Base-by-base conservation (phyloP, 805 yeast genomes). In the Ogataea trehalophila region DNA sequence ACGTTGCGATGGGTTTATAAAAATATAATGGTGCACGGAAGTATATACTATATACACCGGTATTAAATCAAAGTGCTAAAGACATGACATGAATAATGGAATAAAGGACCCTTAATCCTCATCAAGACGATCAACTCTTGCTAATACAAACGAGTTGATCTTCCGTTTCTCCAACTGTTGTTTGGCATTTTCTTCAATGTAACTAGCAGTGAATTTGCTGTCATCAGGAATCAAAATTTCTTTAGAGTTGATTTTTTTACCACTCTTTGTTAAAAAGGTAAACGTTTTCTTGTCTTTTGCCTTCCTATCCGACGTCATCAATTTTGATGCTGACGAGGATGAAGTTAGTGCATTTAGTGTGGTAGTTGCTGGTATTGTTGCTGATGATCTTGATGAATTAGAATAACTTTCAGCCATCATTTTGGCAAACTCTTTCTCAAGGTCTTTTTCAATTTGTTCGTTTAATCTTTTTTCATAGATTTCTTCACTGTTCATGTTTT, bases 231-330 rank as follows among this genome's bases (percentile, higher is more conserved):
- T 63, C 5, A 60, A 63, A 23, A 85, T 59, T 33, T 67, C 71
- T 43, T 73, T 73, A 1, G 77, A 66, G 37, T 66, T 63, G 3
- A 71, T 63, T 50, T 68, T 73, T 55, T 74, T 75, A 18, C 83
- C 85, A 26, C 72, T 64, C 53, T 73, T 79, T 8, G 84, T 76
- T 45, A 85, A 61, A 46, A 85, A 71, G 4, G 79, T 75, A 60
- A 83, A 83, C 14, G 35, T 48, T 14, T 41, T 45, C n/a, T 47
- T 46, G 13, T 17, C 42, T 13, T 11, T 34, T 26, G 31, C 11
- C 9, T 26, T 26, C 31, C 31, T 26, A 7, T 26, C 31, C 31
- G 31, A 26, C 31, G 18, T 23, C 26, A n/a, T 16, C 15, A 16
- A 6, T 39, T 7, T 39, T 16, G 33, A 15, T n/a, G 33, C 16